phyloP scores from a whole-genome alignment of 371 early-diverging fungal genomes.

The Haplosporangium sp. region DNA sequence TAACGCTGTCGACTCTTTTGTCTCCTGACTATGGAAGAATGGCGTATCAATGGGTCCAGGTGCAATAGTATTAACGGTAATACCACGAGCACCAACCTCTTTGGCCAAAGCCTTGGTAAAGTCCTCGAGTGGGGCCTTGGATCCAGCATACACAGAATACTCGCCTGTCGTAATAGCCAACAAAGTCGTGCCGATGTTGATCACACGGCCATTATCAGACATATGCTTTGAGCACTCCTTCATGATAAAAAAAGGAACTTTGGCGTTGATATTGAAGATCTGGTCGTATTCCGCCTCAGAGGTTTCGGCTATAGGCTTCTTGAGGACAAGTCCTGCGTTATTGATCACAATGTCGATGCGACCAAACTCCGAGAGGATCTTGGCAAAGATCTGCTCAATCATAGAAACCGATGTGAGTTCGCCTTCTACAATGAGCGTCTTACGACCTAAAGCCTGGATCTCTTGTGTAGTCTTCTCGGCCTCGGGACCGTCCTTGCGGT shows the following conservation, averaged over 20 bases:
- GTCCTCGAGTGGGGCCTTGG: conserved; percentile 53
- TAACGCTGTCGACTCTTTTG: conserved; percentile 30
- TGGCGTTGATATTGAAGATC: conserved; percentile 46
- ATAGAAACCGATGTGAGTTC: conserved; percentile 45
- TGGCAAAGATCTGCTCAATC: conserved; percentile 58
- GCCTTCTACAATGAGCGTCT: conserved; percentile 54
- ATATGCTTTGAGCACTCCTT: conserved; percentile 49
- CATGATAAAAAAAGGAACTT: conserved; percentile 53
- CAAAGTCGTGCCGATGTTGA: conserved; percentile 53
- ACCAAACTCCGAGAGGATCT: conserved; percentile 58
- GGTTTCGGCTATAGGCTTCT: conserved; percentile 42
- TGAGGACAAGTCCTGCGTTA: conserved; percentile 60
- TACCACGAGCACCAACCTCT: conserved; percentile 51
- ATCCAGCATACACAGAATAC: conserved; percentile 54
- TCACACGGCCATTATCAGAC: conserved; percentile 46
- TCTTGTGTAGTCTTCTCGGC: conserved; percentile 58
- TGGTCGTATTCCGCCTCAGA: conserved; percentile 49
- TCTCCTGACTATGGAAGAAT: conserved; percentile 55
- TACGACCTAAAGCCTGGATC: conserved; percentile 61
- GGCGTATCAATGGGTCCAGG: conserved; percentile 58
- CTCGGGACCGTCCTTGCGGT: conserved; percentile 58
- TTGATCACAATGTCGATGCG: conserved; percentile 70
- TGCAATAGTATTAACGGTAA: conserved; percentile 58
- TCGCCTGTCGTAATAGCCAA: conserved; percentile 47
- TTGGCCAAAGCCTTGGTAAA: conserved; percentile 56